Evolutionary conservation across 2,329 filamentous ascomycete genomes (phyloP), one percentile per base, ranked within the genome.

Genomic region (Penicillium sp.): DNA sequence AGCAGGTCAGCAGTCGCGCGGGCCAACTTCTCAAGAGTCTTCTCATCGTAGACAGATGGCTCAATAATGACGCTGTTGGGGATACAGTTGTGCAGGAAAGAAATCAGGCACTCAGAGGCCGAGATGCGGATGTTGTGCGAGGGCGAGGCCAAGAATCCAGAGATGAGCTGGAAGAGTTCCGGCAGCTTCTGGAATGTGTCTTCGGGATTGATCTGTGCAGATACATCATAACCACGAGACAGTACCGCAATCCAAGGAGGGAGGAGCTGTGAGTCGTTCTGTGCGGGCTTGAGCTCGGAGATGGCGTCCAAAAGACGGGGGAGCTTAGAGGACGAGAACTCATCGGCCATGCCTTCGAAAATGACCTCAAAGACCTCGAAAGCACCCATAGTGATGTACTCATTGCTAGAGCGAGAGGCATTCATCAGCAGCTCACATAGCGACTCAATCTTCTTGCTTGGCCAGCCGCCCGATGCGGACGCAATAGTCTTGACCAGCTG

Each of bases 321-420:
- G 10, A 99, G 81, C 75, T 97, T 99, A 1, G 90, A 84, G 2
- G 91, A 95, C 0, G 92, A 90, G 42, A 92, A 82, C 60, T 96
- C 91, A 60, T 92, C 88, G 13, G 86, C 84, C 88, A 99, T 92
- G 7, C 91, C 89, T 63, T 89, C 88, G 60, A 99, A 97, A 37
- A 97, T 96, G 70, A 96, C 88, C 71, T 99, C 94, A 65, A 99
- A 99, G 3, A 97, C 93, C 60, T 97, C 93, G 64, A 99, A 97
- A 0, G 92, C 89, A 9, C 90, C 88, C 87, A 97, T 95, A 26
- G 92, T 96, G 79, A 99, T 87, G 71, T 93, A 96, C 69, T 97
- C 92, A 70, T 95, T 97, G 71, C 86, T 94, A 7, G 89, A 92
- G 67, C 87, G 87, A 24, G 93, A 93, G 55, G 97, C 96, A 60